A percentile compares a stretch with the other conserved stretches of the same genome.
Conservation (phyloP, 495 filamentous ascomycete genomes). For the Neurospora sp. region DNA sequence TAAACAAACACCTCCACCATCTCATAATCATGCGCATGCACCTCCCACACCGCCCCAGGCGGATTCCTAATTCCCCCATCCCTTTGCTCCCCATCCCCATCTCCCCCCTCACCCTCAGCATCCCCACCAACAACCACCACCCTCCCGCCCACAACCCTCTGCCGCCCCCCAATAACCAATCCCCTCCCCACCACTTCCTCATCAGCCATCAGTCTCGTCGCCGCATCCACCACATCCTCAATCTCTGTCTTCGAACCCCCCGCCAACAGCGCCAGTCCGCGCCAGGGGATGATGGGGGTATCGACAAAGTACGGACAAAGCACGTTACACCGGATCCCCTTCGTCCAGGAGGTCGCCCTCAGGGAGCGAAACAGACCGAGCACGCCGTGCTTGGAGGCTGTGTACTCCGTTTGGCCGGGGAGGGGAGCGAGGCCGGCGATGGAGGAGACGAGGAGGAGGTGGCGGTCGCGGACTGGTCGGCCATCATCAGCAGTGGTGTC, state of each 20-base stretch:
- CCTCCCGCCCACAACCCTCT: slow-evolving; percentile 21
- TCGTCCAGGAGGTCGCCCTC: slow-evolving; percentile 32
- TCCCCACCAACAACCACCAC: neutral
- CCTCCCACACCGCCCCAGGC: slow-evolving; percentile 37
- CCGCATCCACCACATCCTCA: slow-evolving; percentile 39
- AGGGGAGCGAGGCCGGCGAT: slow-evolving; percentile 41
- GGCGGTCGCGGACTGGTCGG: slow-evolving; percentile 26
- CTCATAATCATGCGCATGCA: slow-evolving; percentile 48
- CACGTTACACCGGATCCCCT: slow-evolving; percentile 49
- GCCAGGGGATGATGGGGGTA: slow-evolving; percentile 42
- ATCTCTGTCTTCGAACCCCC: slow-evolving; percentile 40
- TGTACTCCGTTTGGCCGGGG: slow-evolving; percentile 43
- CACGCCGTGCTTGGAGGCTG: slow-evolving; percentile 52
- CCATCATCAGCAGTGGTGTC: too few species aligned
- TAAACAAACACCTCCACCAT: slow-evolving; percentile 40
- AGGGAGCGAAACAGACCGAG: slow-evolving; percentile 53
- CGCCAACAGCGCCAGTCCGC: slow-evolving; percentile 38
- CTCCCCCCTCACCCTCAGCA: neutral
- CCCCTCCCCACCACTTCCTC: slow-evolving; percentile 39
- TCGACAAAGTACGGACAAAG: slow-evolving; percentile 59
- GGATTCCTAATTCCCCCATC: neutral
- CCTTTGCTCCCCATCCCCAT: neutral
- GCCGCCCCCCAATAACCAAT: slow-evolving; percentile 44
- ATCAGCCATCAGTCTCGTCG: slow-evolving; percentile 34
- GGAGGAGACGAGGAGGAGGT: slow-evolving; percentile 47